phyloP scores from a whole-genome alignment of 768 basidiomycete genomes.

The Lentinus brumalis region DNA sequence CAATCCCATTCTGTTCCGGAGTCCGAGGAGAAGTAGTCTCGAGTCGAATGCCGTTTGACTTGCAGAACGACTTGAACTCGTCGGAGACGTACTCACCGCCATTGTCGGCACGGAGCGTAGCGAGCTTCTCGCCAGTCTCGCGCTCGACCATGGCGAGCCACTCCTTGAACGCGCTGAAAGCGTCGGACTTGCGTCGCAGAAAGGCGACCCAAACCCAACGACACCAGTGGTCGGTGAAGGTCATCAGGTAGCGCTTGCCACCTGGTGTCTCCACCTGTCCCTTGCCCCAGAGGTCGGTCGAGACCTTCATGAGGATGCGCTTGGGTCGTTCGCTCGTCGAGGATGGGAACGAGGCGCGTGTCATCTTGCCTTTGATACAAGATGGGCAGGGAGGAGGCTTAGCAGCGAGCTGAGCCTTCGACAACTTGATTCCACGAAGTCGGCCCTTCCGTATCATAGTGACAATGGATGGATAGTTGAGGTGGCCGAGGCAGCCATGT shows the following conservation, averaged over 20 bases:
- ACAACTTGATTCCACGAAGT: not conserved
- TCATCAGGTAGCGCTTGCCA: conserved; percentile 24
- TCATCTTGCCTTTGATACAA: conserved; percentile 9
- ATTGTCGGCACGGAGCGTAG: conserved; percentile 25
- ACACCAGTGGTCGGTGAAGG: conserved; percentile 24
- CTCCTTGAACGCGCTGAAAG: conserved; percentile 2
- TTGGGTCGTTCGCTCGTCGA: not conserved
- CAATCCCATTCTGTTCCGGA: conserved; percentile 23
- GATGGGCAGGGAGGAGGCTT: not conserved
- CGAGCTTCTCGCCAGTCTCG: conserved; percentile 5
- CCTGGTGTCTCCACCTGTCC: conserved; percentile 7
- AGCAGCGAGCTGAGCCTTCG: not conserved
- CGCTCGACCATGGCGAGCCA: conserved; percentile 1
- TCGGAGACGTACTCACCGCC: conserved; percentile 27
- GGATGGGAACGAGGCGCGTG: conserved; percentile 2
- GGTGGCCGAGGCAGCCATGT: conserved; percentile 3
- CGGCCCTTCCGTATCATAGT: not conserved
- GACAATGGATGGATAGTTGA: not conserved
- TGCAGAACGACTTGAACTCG: conserved; percentile 8
- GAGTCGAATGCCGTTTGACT: conserved; percentile 20
- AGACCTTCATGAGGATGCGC: conserved; percentile 8
- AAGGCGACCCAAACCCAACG: conserved; percentile 10
- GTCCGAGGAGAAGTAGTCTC: conserved; percentile 26
- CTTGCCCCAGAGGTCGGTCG: conserved; percentile 26
- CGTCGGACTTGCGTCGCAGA: conserved; percentile 9